Evolutionary conservation across 305 asterid species (phyloP), one percentile per base, ranked within the genome.

Genomic region (Andrographis paniculata): DNA sequence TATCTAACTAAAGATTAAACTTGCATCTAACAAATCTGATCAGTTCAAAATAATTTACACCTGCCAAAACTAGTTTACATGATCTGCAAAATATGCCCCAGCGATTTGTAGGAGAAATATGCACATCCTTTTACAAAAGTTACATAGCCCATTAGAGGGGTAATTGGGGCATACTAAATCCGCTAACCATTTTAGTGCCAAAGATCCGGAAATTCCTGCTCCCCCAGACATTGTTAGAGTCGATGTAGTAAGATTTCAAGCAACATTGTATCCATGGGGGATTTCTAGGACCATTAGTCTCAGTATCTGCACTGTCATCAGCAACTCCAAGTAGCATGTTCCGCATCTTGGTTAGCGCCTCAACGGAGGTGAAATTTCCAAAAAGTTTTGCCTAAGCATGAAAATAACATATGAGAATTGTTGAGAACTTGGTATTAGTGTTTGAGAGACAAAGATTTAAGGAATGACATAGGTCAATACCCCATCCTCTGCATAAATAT

Each of bases 401-500:
- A 27, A 27, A 27, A 27, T 27, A 27, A 27, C n/a, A n/a, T 24
- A 3, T 24, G 8, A 4, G 6, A 24, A 24, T 24, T 24, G 30
- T 24, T 24, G 30, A 4, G 4, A n/a, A n/a, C n/a, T n/a, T n/a
- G n/a, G n/a, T n/a, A n/a, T n/a, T n/a, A n/a, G n/a, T n/a, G n/a
- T n/a, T n/a, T n/a, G n/a, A n/a, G n/a, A n/a, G n/a, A n/a, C n/a
- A n/a, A n/a, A 2, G 13, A 33, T 33, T 6, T 33, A 33, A 10
- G 8, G 12, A 33, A 7, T 33, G 9, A 21, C 14, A 12, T 18
- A 45, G 45, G 13, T 45, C 16, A 27, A 70, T 75, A 87, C 95
- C 86, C 81, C 94, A 56, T 87, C 95, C 39, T 80, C 88, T 6
- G 62, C 77, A 54, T 63, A 83, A 36, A 87, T 59, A 58, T 51